Percentiles rank a stretch among this genome's conserved stretches.
Evolutionary conservation across 1,284 basidiomycete genomes (phyloP).

Genomic region (Prillingera fragicola): DNA sequence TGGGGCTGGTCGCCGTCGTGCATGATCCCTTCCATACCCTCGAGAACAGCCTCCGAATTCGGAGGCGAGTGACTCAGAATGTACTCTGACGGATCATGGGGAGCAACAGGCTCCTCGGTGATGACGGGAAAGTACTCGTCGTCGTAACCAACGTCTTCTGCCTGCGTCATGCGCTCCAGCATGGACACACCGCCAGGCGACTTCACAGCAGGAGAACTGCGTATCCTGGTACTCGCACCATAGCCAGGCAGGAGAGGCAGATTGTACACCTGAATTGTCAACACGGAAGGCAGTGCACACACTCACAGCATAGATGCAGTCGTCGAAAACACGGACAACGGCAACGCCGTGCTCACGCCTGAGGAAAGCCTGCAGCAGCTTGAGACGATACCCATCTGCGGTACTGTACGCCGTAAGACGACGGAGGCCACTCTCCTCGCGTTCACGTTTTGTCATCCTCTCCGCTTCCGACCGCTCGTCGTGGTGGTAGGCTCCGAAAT

Average conservation of each 20-base stretch:
- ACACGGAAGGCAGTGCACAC: background rate
- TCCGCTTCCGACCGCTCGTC: constrained; percentile 47
- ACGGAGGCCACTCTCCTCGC: constrained; percentile 67
- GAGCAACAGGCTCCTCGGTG: constrained; percentile 14
- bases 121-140: constrained; percentile 65
- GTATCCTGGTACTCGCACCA: constrained; percentile 72
- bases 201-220: constrained; percentile 68
- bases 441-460: constrained; percentile 60
- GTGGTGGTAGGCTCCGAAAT: constrained; percentile 4
- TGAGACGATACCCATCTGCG: constrained; percentile 74
- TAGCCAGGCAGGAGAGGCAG: constrained; percentile 88
- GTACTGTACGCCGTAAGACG: constrained; percentile 82
- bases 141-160: constrained; percentile 84
- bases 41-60: constrained; percentile 6
- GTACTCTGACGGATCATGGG: constrained; percentile 41
- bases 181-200: constrained; percentile 58
- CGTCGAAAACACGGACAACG: constrained; percentile 78
- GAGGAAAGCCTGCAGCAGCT: constrained; percentile 68
- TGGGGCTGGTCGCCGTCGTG: background rate
- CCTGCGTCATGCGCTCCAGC: constrained; percentile 67
- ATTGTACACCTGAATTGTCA: constrained; percentile 68
- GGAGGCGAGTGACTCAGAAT: constrained; percentile 43
- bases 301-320: constrained; percentile 83
- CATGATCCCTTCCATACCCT: constrained; percentile 4
- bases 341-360: constrained; percentile 89